phyloP scores from a whole-genome alignment of 1,139 yeast genomes.

The Arxiozyma telluris region DNA sequence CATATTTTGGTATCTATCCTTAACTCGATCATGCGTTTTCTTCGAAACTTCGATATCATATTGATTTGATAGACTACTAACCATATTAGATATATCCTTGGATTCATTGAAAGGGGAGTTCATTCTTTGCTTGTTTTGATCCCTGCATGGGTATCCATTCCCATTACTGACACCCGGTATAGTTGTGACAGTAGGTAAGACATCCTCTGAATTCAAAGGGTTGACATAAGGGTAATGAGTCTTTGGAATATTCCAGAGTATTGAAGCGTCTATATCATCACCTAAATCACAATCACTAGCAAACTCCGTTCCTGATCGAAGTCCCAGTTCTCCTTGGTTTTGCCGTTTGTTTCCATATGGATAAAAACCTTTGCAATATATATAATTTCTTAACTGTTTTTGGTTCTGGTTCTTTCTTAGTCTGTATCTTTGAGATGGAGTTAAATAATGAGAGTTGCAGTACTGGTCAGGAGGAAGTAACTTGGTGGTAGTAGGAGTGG shows the following conservation, averaged over 20 bases:
- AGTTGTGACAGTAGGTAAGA: conserved; percentile 33
- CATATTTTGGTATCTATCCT: conserved; percentile 30
- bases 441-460: conserved; percentile 32
- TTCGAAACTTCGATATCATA: conserved; percentile 34
- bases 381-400: conserved; percentile 3
- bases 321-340: neutral
- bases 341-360: neutral
- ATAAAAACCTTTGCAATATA: neutral
- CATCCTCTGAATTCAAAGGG: neutral
- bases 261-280: conserved; percentile 28
- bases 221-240: neutral
- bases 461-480: conserved; percentile 17
- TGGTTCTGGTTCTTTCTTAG: conserved; percentile 31
- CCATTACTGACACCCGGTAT: conserved; percentile 27
- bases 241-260: conserved; percentile 40
- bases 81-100: conserved; percentile 31
- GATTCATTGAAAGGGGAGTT: conserved; percentile 10
- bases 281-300: conserved; percentile 10
- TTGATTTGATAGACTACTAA: conserved; percentile 34
- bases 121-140: neutral
- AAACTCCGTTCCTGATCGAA: too few species aligned
- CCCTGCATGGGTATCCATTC: neutral
- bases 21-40: conserved; percentile 31
- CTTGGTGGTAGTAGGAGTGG: neutral
- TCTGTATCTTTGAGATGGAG: conserved; percentile 35